Base-by-base conservation (phyloP, 1,139 yeast genomes). In the Candida glucosophila region DNA sequence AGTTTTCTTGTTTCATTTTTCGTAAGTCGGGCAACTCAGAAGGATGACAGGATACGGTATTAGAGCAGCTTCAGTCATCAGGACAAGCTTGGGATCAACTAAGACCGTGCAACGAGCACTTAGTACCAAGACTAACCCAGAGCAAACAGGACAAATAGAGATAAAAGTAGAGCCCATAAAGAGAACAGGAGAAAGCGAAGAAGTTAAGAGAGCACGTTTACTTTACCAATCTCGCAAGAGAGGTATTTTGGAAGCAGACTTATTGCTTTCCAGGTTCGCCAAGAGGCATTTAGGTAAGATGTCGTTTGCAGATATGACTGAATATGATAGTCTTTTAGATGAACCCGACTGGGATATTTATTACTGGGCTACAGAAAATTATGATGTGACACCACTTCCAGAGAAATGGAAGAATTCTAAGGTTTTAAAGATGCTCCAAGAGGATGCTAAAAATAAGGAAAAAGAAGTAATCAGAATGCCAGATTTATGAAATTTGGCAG, bases 311-410 rank as follows among this genome's bases (percentile, higher is more conserved):
- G 81, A 85, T 52, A 59, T 92, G 36, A 79, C 77, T 29, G 97
- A 90, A 53, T 90, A 83, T 51, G 97, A 90, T 47, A 52, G 67
- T 37, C 58, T 90, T 32, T 65, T 90, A 47, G 95, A 92, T 50
- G 95, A 88, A 54, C 73, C 90, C 10, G 99, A 90, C 52, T 92
- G 98, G 98, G 98, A 90, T 49, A 88, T 90, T 36, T 92, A 85
- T 54, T 90, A 90, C 58, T 90, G 98, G 97, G 95, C 94, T 14
- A 85, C 96, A 5, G 70, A 72, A 41, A 83, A 83, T 54, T 81
- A 64, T 43, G 76, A 73, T 19, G 73, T 78, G 14, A 81, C 88
- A 27, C 94, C 94, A 10, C 63, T 88, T 37, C 96, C 97, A 5
- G 88, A 81, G 24, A 68, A 69, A 43, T 88, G 95, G 95, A 65